Conservation (phyloP, 345 rosid genomes). For the Geranium rotundifolium region DNA sequence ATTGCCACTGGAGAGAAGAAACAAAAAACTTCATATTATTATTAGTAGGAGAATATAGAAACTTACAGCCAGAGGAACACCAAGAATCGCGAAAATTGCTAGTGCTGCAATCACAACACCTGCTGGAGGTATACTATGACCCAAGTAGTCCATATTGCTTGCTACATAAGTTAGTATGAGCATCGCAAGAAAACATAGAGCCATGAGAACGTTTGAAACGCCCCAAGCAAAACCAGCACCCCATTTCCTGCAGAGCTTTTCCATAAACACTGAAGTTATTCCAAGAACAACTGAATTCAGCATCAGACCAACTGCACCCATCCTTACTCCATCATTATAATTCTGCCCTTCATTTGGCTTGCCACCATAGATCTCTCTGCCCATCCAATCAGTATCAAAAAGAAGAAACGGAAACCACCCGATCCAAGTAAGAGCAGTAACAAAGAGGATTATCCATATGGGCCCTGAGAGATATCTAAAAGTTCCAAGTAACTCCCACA, state of each 20-base stretch:
- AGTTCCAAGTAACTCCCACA: slow-evolving; percentile 82
- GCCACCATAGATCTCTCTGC: slow-evolving; percentile 86
- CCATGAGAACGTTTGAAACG: slow-evolving; percentile 67
- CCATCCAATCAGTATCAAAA: too few species aligned
- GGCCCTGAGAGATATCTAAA: slow-evolving; percentile 65
- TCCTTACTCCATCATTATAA: slow-evolving; percentile 73
- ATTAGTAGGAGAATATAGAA: slow-evolving; percentile 9
- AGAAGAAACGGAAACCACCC: slow-evolving; percentile 98
- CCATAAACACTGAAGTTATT: slow-evolving; percentile 84
- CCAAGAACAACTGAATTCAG: slow-evolving; percentile 83
- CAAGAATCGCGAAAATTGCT: slow-evolving; percentile 58
- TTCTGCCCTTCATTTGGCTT: slow-evolving; percentile 55
- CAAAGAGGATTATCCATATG: slow-evolving; percentile 67
- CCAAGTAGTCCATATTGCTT: slow-evolving; percentile 39
- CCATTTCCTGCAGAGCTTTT: slow-evolving; percentile 88
- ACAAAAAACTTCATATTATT: not conserved
- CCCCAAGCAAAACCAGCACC: slow-evolving; percentile 99
- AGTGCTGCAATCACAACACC: slow-evolving; percentile 63
- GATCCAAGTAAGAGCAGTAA: slow-evolving; percentile 78
- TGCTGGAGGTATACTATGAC: slow-evolving; percentile 51
- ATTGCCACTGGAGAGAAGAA: not conserved
- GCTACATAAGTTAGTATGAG: slow-evolving; percentile 51
- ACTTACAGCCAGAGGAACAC: slow-evolving; percentile 86
- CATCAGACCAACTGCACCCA: slow-evolving; percentile 90
- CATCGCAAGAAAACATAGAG: slow-evolving; percentile 80